phyloP scores from a whole-genome alignment of 768 basidiomycete species.

The Boletus sp. region DNA sequence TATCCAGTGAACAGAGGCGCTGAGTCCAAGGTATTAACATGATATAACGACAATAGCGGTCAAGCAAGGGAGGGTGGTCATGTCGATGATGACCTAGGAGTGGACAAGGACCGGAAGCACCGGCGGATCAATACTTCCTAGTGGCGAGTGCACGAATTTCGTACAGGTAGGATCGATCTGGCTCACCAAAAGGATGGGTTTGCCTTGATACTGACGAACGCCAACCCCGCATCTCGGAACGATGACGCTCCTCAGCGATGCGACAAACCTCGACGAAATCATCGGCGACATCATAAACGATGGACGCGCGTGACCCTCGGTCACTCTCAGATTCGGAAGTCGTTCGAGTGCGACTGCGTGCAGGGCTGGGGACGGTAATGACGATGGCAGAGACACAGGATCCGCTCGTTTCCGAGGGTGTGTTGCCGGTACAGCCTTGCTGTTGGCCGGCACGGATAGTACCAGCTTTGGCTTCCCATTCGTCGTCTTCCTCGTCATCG shows the following conservation, averaged over 20 bases:
- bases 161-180: slow-evolving; percentile 66
- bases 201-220: slow-evolving; percentile 28
- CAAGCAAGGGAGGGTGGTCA: slow-evolving; percentile 1
- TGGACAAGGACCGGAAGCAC: slow-evolving; percentile 1
- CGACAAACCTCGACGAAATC: slow-evolving; percentile 70
- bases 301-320: slow-evolving; percentile 76
- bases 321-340: slow-evolving; percentile 72
- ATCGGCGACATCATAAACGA: slow-evolving; percentile 77
- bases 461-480: slow-evolving; percentile 70
- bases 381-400: slow-evolving; percentile 26
- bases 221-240: slow-evolving; percentile 85
- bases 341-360: slow-evolving; percentile 60
- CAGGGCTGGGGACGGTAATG: slow-evolving; percentile 54
- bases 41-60: slow-evolving; percentile 6
- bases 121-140: slow-evolving; percentile 62
- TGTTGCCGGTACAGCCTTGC: slow-evolving; percentile 33
- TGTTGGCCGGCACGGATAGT: slow-evolving; percentile 72
- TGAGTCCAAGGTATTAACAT: slow-evolving; percentile 25
- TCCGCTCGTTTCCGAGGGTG: slow-evolving; percentile 26
- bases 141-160: slow-evolving; percentile 86
- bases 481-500: slow-evolving; percentile 81
- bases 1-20: slow-evolving; percentile 19
- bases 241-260: slow-evolving; percentile 79
- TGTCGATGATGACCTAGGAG: not conserved
- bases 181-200: slow-evolving; percentile 30